A percentile compares a stretch with the other conserved stretches of the same genome.
Conservation (phyloP, 192 early-diverging fungal genomes). For the Backusella sp. region DNA sequence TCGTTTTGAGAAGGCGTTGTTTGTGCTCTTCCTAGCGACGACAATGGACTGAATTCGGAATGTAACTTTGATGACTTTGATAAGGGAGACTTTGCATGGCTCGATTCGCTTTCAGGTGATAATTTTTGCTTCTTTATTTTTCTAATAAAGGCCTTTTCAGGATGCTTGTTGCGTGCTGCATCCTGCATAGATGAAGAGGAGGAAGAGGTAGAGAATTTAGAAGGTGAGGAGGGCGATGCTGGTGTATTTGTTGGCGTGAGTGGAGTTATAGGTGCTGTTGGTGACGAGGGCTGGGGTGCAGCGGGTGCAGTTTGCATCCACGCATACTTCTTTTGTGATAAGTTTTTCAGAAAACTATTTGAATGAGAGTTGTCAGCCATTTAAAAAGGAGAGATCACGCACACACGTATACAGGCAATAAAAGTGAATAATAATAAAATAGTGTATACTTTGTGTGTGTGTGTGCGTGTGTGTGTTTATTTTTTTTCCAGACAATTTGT, state of each 20-base stretch:
- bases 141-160: conserved; percentile 1
- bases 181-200: not conserved
- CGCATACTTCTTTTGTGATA: conserved; percentile 36
- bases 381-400: not conserved
- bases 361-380: conserved; percentile 21
- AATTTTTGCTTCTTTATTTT: conserved; percentile 9
- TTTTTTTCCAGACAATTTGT: not conserved
- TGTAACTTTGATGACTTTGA: not conserved
- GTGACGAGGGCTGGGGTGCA: not conserved
- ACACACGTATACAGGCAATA: not conserved
- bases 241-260: not conserved
- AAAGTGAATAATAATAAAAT: not conserved
- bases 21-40: not conserved
- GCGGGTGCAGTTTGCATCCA: conserved; percentile 30
- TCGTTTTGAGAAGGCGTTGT: conserved; percentile 1
- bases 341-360: conserved; percentile 27
- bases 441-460: not conserved
- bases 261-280: not conserved
- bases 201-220: not conserved
- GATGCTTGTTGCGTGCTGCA: not conserved
- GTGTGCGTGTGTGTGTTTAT: not conserved
- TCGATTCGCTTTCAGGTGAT: conserved; percentile 12
- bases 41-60: not conserved
- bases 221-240: not conserved
- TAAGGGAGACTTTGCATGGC: not conserved